Percentiles rank a stretch among this genome's conserved stretches.
Conservation (phyloP, 2,329 filamentous ascomycete genomes). For the Ophiostoma piceae region DNA sequence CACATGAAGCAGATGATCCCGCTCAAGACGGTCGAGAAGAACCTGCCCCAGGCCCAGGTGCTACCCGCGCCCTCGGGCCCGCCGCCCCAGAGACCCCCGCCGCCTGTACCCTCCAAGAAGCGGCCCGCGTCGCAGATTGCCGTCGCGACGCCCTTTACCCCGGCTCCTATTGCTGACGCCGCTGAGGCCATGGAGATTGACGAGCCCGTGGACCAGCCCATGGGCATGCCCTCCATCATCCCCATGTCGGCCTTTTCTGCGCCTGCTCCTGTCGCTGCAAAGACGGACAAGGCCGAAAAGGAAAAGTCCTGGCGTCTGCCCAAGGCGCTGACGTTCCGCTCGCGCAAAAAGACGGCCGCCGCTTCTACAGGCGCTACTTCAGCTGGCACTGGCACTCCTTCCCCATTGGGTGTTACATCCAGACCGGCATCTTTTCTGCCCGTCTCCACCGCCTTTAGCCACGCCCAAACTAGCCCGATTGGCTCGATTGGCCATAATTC, state of each 20-base stretch:
- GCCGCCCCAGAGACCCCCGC: constrained; percentile 4
- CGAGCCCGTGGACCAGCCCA: background rate
- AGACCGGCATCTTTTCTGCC: background rate
- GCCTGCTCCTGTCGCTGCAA: background rate
- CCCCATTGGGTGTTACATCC: background rate
- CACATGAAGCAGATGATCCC: constrained; percentile 16
- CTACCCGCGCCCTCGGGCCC: background rate
- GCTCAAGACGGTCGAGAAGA: constrained; percentile 13
- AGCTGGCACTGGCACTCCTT: background rate
- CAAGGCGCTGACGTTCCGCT: background rate
- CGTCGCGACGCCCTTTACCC: background rate
- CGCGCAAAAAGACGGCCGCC: background rate
- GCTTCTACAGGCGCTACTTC: background rate
- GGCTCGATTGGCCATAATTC: background rate
- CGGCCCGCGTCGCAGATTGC: background rate
- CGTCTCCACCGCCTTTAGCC: background rate
- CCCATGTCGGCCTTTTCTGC: background rate
- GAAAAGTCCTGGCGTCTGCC: background rate
- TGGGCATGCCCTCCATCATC: background rate
- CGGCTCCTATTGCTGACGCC: background rate
- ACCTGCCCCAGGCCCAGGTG: background rate
- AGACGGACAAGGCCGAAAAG: background rate
- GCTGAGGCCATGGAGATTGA: background rate
- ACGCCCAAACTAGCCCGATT: background rate
- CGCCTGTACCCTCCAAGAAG: background rate